Percentiles rank a stretch among this genome's conserved stretches.
These are phyloP conservation scores for Tripterygium wilfordii DNA, from an alignment of 177 flowering plant species.

Conservation along the genomic window DNA sequence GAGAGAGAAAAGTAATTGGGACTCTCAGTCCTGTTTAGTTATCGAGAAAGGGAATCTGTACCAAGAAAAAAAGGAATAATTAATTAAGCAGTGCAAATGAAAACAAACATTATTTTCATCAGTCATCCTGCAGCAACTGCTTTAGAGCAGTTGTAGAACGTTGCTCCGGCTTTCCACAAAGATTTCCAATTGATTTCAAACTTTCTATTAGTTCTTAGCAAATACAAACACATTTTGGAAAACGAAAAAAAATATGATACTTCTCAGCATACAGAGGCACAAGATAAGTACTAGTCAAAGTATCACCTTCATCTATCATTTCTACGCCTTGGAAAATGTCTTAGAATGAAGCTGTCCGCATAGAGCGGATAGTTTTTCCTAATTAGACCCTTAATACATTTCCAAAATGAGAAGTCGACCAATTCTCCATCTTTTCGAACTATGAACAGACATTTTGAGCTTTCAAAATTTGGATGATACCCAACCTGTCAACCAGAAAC, in stretches of 20 bases:
- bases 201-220: not conserved
- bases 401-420: constrained; percentile 96
- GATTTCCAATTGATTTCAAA: too few relatives aligned
- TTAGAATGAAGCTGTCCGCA: constrained; percentile 80
- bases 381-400: constrained; percentile 88
- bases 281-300: not conserved
- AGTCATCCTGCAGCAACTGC: too few relatives aligned
- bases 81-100: too few relatives aligned
- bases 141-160: too few relatives aligned
- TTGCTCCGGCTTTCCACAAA: too few relatives aligned
- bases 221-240: not conserved
- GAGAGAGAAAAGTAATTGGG: too few relatives aligned
- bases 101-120: too few relatives aligned
- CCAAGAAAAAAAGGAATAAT: too few relatives aligned
- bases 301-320: constrained; percentile 5
- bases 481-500: constrained; percentile 53
- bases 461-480: constrained; percentile 76
- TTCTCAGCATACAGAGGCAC: constrained; percentile 1
- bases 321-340: constrained; percentile 61
- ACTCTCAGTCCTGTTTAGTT: too few relatives aligned
- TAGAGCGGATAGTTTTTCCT: constrained; percentile 78
- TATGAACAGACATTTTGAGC: constrained; percentile 83
- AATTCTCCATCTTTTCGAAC: constrained; percentile 77
- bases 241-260: not conserved
- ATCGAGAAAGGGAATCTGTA: too few relatives aligned